Evolutionary conservation across 345 rosid species (phyloP).

Genomic region (Euphorbia lathyris): DNA sequence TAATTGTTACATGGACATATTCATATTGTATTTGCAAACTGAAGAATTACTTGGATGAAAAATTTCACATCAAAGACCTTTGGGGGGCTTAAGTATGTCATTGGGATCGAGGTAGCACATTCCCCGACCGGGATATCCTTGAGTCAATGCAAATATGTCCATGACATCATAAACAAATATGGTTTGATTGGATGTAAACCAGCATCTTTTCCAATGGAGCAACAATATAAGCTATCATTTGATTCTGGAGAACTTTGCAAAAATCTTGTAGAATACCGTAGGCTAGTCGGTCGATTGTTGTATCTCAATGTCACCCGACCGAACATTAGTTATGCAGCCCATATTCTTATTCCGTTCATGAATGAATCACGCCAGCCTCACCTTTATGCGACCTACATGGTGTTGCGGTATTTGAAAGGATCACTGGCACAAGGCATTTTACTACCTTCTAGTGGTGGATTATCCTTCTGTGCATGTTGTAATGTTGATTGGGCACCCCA

Average conservation of each 20-base stretch:
- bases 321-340: background rate
- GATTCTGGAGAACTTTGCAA: background rate
- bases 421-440: background rate
- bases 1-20: background rate
- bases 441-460: background rate
- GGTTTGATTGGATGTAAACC: background rate
- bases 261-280: background rate
- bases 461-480: background rate
- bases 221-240: background rate
- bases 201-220: background rate
- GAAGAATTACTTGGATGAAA: background rate
- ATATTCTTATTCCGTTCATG: no score
- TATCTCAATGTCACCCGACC: background rate
- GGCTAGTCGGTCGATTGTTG: background rate
- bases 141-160: constrained; percentile 3
- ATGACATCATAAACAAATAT: background rate
- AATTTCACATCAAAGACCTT: constrained; percentile 4
- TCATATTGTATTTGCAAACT: background rate
- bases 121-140: background rate
- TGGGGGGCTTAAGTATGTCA: background rate
- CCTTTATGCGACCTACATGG: background rate
- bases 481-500: no score
- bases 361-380: background rate
- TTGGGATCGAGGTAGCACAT: background rate
- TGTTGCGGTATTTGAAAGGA: background rate